phyloP scores from a whole-genome alignment of 1,284 basidiomycete genomes.

The Coniophora puteana region DNA sequence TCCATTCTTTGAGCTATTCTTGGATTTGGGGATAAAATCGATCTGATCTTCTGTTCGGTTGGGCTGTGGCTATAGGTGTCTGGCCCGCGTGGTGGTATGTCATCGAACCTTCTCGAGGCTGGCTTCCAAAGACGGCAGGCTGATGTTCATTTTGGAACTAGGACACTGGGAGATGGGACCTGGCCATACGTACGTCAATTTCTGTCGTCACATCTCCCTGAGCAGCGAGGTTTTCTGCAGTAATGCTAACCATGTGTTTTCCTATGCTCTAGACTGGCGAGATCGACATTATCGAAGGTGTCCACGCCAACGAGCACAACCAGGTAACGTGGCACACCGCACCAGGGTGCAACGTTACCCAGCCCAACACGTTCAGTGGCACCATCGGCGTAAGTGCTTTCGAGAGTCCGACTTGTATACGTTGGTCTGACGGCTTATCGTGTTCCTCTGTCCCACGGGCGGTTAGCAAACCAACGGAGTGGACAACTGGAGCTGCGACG shows the following conservation, averaged over 20 bases:
- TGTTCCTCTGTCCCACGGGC: constrained; percentile 27
- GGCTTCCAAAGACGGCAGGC: no score
- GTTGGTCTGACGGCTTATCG: background rate
- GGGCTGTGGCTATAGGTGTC: constrained; percentile 32
- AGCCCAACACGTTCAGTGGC: constrained; percentile 52
- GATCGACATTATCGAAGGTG: constrained; percentile 67
- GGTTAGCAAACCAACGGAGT: constrained; percentile 33
- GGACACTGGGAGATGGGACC: constrained; percentile 28
- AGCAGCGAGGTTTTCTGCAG: no score
- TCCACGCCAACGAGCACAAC: constrained; percentile 57
- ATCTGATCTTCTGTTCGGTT: no score
- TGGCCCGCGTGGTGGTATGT: constrained; percentile 53
- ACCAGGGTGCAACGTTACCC: constrained; percentile 42
- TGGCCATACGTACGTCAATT: constrained; percentile 45
- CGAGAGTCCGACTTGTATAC: background rate
- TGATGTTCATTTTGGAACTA: constrained; percentile 15
- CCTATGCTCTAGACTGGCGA: constrained; percentile 44
- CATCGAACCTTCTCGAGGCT: constrained; percentile 13
- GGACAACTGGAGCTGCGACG: constrained; percentile 42
- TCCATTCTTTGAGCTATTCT: constrained; percentile 7
- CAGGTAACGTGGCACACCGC: constrained; percentile 61
- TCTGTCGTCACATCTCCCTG: constrained; percentile 1
- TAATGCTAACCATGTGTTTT: constrained; percentile 3
- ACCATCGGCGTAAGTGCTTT: constrained; percentile 47
- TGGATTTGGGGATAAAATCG: no score